phyloP scores from a whole-genome alignment of 106 monocot genomes.

The Xerophyta viscosa region DNA sequence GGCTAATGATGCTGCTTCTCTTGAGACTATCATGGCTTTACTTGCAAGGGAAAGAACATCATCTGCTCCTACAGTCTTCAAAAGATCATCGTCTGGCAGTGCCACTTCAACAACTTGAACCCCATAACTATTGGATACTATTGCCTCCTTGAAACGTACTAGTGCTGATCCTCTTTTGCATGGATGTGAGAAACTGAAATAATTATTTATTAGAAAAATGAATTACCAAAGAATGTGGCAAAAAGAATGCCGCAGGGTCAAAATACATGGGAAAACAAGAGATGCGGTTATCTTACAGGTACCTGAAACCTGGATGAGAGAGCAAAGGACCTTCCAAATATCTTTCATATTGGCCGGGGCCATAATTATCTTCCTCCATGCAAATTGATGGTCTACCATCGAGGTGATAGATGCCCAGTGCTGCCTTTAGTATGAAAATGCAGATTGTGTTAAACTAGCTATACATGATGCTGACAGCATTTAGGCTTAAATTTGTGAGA shows the following conservation, averaged over 20 bases:
- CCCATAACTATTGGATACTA: not conserved
- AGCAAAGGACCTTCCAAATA: slow-evolving; percentile 19
- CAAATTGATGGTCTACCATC: not conserved
- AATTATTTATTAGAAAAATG: not conserved
- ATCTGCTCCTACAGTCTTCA: slow-evolving; percentile 7
- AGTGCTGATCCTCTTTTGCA: not conserved
- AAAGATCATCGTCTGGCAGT: slow-evolving; percentile 3
- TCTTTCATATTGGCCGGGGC: slow-evolving; percentile 28
- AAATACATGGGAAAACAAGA: not conserved
- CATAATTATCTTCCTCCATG: slow-evolving; percentile 23
- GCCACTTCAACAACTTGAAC: not conserved
- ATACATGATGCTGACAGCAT: not conserved
- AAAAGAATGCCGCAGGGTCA: not conserved
- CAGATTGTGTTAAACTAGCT: not conserved
- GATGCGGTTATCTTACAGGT: slow-evolving; percentile 25
- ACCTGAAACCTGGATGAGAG: slow-evolving; percentile 30
- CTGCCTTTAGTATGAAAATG: slow-evolving; percentile 5
- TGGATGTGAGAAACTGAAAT: slow-evolving; percentile 6
- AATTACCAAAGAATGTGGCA: not conserved
- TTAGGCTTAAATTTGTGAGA: not conserved
- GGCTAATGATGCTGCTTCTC: slow-evolving; percentile 40
- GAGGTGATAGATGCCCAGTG: slow-evolving; percentile 3
- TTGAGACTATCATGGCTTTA: slow-evolving; percentile 47
- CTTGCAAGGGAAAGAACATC: slow-evolving; percentile 56
- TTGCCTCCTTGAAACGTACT: not conserved